A percentile compares a stretch with the other conserved stretches of the same genome.
phyloP scores from a whole-genome alignment of 1,284 basidiomycete species.

The Coniferiporia weirii region DNA sequence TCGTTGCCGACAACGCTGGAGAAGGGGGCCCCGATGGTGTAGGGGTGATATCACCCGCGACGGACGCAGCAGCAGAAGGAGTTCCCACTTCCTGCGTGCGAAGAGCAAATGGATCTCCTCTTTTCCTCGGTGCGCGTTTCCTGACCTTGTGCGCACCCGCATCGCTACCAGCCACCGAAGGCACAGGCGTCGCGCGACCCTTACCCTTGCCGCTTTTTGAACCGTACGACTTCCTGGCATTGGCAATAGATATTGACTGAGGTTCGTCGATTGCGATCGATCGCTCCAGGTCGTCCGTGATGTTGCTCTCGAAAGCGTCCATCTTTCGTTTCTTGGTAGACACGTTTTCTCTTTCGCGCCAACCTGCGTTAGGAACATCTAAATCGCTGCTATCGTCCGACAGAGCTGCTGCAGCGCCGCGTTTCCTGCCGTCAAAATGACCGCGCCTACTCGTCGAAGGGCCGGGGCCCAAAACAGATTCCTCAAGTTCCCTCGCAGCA shows the following conservation, averaged over 20 bases:
- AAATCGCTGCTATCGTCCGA: conserved; percentile 54
- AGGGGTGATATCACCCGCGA: conserved; percentile 50
- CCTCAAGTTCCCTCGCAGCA: conserved; percentile 38
- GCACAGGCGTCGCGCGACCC: conserved; percentile 22
- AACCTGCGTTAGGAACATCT: conserved; percentile 36
- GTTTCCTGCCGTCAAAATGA: conserved; percentile 35
- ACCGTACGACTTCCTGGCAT: conserved; percentile 20
- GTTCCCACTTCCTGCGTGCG: conserved; percentile 45
- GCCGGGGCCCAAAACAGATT: conserved; percentile 31
- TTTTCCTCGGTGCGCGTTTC: conserved; percentile 40
- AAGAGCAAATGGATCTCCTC: conserved; percentile 35
- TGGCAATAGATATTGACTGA: conserved; percentile 20
- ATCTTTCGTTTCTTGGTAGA: conserved; percentile 49
- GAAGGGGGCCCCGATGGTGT: conserved; percentile 55
- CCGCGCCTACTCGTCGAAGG: conserved; percentile 9
- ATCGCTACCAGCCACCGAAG: conserved; percentile 17
- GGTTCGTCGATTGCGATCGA: conserved; percentile 30
- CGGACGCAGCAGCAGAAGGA: conserved; percentile 52
- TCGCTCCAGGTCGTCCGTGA: conserved; percentile 39
- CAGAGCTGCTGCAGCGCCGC: conserved; percentile 37
- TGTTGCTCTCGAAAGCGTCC: conserved; percentile 27
- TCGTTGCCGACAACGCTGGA: conserved; percentile 49
- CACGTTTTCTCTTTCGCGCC: conserved; percentile 24
- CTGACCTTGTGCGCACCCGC: conserved; percentile 29
- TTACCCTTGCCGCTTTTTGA: conserved; percentile 39